Evolutionary conservation across 441 rosid species (phyloP).

Genomic region (Populus hybrid): DNA sequence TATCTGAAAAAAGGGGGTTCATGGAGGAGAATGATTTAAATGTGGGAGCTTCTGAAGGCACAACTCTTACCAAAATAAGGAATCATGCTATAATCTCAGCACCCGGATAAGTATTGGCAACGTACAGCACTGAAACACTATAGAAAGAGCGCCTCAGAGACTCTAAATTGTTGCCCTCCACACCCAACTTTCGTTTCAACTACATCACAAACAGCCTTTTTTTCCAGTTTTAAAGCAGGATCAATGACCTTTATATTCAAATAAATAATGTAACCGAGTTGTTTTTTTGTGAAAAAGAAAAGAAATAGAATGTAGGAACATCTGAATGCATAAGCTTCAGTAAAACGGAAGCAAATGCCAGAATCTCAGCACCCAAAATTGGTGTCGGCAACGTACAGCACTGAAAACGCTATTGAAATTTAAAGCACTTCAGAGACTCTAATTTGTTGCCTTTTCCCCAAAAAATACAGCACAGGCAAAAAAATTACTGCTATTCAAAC

Average conservation of each 20-base stretch:
- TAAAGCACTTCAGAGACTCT: conserved; percentile 58
- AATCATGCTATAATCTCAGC: conserved; percentile 44
- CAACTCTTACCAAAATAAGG: not conserved
- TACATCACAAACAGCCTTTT: too few species aligned
- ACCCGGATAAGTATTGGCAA: conserved; percentile 44
- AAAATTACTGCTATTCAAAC: not conserved
- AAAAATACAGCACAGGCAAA: conserved; percentile 31
- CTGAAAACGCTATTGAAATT: conserved; percentile 37
- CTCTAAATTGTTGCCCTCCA: conserved; percentile 59
- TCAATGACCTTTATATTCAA: too few species aligned
- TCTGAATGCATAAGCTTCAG: not conserved
- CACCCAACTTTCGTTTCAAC: too few species aligned
- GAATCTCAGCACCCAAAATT: conserved; percentile 40
- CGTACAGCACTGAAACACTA: conserved; percentile 63
- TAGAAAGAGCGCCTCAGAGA: conserved; percentile 42
- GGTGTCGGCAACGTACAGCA: conserved; percentile 61
- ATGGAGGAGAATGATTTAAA: not conserved
- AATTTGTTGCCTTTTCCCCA: conserved; percentile 42
- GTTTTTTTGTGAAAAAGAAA: too few species aligned
- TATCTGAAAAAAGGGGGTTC: not conserved
- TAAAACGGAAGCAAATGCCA: conserved; percentile 19
- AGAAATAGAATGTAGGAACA: not conserved
- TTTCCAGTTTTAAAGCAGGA: too few species aligned
- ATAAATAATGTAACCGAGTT: not conserved
- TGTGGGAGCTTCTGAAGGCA: conserved; percentile 44